Base-by-base conservation (phyloP, 495 filamentous ascomycete species). In the Parachaetomium inaequale region DNA sequence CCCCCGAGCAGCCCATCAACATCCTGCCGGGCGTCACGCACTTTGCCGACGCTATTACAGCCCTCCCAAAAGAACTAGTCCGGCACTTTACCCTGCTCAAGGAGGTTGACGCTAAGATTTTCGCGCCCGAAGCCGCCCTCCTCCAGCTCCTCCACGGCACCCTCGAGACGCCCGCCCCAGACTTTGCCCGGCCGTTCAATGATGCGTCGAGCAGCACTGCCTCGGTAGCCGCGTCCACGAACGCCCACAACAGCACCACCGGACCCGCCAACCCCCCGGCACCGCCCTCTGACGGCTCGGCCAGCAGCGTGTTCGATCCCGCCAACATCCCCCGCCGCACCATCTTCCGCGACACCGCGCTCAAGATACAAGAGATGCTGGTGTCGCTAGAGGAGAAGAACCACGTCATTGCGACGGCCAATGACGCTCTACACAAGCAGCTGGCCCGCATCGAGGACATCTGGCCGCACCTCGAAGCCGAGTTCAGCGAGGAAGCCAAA, bases 31-130 rank as follows among this genome's bases (percentile, higher is more conserved):
- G 92, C 26, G 88, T 97, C 63, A 92, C 90, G 29, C 89, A 93
- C 76, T 99, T 98, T 74, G 88, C 93, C 59, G 92, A 98, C 74
- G 86, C 92, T 50, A 90, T 97, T 66, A 88, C 89, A 21, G 93
- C 95, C 26, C 86, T 99, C 6, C 94, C 94, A 8, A 90, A 91
- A 71, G 94, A 99, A 70, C 91, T 96, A 56, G 90, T 96, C 59
- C 84, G 91, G 62, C 93, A 99, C 73, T 96, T 96, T 70, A 94
- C 92, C 7, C 82, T 97, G 47, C 78, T 99, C 54, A 96, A 96
- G 67, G 94, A 99, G 74, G 94, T 97, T 34, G 95, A 99, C 78
- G 93, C 94, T 53, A 99, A 99, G 75, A 85, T 91, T 56, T 88
- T 88, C 69, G 83, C 84, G 23, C 86, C 88, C 4, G 88, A 91